Evolutionary conservation across 148 eudicot genomes (phyloP).

Genomic region (Fagopyrum tataricum): DNA sequence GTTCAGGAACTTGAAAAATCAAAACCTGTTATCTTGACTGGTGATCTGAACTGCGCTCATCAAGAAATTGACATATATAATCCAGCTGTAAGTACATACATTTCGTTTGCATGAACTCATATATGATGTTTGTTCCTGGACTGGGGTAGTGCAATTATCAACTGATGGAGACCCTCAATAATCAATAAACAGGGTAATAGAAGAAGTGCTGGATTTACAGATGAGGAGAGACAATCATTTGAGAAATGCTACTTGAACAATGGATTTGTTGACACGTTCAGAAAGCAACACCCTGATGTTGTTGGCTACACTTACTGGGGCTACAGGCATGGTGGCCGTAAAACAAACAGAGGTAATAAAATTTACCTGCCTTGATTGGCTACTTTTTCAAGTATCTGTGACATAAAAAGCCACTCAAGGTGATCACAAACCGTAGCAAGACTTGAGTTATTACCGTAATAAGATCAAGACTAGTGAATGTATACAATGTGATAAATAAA

Average conservation of each 20-base stretch:
- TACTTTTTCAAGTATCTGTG: too few relatives aligned
- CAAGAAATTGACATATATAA: conserved; percentile 92
- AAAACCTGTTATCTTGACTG: conserved; percentile 93
- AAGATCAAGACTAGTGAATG: too few relatives aligned
- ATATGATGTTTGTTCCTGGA: not conserved
- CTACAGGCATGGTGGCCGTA: conserved; percentile 83
- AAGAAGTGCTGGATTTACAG: conserved; percentile 93
- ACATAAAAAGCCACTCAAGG: too few relatives aligned
- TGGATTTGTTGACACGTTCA: conserved; percentile 87
- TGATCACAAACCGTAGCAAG: too few relatives aligned
- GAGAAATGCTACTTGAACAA: conserved; percentile 54
- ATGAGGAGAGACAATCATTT: conserved; percentile 88
- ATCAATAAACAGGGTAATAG: conserved; percentile 62
- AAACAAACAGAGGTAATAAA: conserved; percentile 66
- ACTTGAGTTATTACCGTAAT: too few relatives aligned
- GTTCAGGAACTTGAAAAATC: conserved; percentile 87
- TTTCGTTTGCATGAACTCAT: not conserved
- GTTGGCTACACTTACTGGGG: conserved; percentile 98
- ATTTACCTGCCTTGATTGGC: not conserved
- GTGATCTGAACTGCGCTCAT: conserved; percentile 93
- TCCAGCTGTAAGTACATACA: conserved; percentile 66
- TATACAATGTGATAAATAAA: too few relatives aligned
- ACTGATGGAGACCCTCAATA: not conserved
- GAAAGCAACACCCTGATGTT: conserved; percentile 79
- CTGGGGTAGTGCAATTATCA: not conserved